Percentiles rank a stretch among this genome's conserved stretches.
phyloP scores from a whole-genome alignment of 2,329 filamentous ascomycete genomes.

The Penicillium sp. region DNA sequence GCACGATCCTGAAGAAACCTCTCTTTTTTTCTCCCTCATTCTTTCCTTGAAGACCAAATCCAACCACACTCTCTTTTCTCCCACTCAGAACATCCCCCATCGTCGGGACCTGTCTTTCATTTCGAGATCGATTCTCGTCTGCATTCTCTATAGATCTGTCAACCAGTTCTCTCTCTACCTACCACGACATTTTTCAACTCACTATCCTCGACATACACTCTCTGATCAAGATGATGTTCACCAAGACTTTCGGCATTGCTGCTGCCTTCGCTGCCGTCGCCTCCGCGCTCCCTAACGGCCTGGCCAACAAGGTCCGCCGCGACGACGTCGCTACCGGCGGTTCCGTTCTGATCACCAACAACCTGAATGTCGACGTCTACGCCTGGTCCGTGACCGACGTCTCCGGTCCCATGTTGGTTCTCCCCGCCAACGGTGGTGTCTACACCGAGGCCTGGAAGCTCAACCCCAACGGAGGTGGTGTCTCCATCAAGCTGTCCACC shows the following conservation, averaged over 20 bases:
- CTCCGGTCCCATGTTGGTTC: conserved; percentile 31
- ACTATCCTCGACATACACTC: neutral
- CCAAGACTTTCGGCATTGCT: conserved; percentile 30
- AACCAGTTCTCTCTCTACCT: conserved; percentile 11
- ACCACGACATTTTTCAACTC: conserved; percentile 3
- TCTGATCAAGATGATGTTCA: conserved; percentile 32
- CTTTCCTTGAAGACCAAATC: conserved; percentile 17
- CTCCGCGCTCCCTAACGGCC: conserved; percentile 26
- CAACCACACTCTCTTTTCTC: conserved; percentile 6
- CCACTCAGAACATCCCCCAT: too few species aligned
- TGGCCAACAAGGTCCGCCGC: conserved; percentile 19
- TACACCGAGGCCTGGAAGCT: conserved; percentile 31
- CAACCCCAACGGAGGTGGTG: conserved; percentile 36
- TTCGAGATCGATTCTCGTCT: conserved; percentile 23
- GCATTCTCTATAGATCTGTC: conserved; percentile 20
- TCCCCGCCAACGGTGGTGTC: conserved; percentile 29
- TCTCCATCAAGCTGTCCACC: conserved; percentile 40
- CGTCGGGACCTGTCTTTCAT: conserved; percentile 12
- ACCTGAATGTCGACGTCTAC: conserved; percentile 33
- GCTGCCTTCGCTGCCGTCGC: conserved; percentile 28
- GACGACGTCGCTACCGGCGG: conserved; percentile 20
- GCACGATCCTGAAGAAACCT: neutral
- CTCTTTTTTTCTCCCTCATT: conserved; percentile 9
- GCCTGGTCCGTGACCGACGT: conserved; percentile 37
- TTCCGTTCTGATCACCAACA: conserved; percentile 35